A percentile compares a stretch with the other conserved stretches of the same genome.
These are phyloP conservation scores for Diaporthe longicolla DNA, from an alignment of 2,329 filamentous ascomycete genomes.

Conservation along the genomic window DNA sequence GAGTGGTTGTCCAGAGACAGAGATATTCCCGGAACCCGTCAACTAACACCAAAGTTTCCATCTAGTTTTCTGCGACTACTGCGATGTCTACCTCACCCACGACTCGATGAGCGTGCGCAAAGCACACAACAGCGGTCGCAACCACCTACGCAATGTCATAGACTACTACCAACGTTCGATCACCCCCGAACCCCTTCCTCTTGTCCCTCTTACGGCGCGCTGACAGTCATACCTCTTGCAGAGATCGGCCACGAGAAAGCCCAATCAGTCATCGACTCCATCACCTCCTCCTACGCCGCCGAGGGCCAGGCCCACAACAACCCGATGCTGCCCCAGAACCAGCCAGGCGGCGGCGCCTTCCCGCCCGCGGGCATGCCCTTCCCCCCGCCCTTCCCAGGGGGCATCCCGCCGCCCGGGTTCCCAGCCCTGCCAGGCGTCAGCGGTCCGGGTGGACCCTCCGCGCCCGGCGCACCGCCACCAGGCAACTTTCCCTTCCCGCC, in stretches of 20 bases:
- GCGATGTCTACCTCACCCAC: conserved; percentile 99
- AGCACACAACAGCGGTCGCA: conserved; percentile 96
- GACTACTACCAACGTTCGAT: conserved; percentile 94
- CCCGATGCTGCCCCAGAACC: conserved; percentile 83
- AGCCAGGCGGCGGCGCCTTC: conserved; percentile 66
- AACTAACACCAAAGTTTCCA: conserved; percentile 31
- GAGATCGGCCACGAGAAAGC: conserved; percentile 99
- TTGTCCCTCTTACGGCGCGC: background rate
- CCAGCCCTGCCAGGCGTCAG: conserved; percentile 45
- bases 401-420: conserved; percentile 47
- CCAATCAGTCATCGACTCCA: conserved; percentile 97
- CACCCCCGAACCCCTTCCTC: background rate
- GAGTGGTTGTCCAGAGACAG: conserved; percentile 55
- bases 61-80: conserved; percentile 93
- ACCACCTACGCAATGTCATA: conserved; percentile 96
- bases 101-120: conserved; percentile 99
- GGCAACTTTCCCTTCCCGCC: conserved; percentile 41
- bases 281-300: conserved; percentile 94
- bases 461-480: conserved; percentile 23
- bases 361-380: conserved; percentile 53
- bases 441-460: conserved; percentile 33
- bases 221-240: conserved; percentile 51
- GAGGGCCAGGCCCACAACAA: conserved; percentile 91
- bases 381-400: conserved; percentile 49
- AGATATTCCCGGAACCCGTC: conserved; percentile 46